phyloP scores from a whole-genome alignment of 768 basidiomycete genomes.

The Calvatia gigantea region DNA sequence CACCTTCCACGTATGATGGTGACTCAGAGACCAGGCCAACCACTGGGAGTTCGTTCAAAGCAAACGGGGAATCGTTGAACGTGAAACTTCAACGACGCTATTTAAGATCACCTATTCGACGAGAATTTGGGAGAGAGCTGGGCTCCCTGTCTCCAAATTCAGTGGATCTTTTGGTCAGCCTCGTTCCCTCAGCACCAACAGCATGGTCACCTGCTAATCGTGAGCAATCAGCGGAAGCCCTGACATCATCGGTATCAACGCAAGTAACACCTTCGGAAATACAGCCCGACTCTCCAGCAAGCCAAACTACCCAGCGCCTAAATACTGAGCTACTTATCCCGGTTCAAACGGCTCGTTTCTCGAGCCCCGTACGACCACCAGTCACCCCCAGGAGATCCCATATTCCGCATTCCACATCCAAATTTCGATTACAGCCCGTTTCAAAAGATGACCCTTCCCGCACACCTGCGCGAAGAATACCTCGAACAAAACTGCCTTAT shows the following conservation, averaged over 20 bases:
- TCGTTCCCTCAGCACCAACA: slow-evolving; percentile 19
- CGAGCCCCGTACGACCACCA: slow-evolving; percentile 21
- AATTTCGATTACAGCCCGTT: slow-evolving; percentile 25
- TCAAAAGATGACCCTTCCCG: slow-evolving; percentile 35
- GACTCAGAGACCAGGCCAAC: not conserved
- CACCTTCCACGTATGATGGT: not conserved
- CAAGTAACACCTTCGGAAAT: not conserved
- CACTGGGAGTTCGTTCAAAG: not conserved
- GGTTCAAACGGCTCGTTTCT: slow-evolving; percentile 21
- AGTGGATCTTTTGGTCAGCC: slow-evolving; percentile 22
- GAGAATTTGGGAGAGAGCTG: slow-evolving; percentile 32
- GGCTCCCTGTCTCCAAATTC: slow-evolving; percentile 63
- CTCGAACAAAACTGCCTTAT: too few relatives aligned
- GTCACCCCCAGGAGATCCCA: slow-evolving; percentile 14
- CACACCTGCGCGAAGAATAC: slow-evolving; percentile 66
- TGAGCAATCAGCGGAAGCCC: not conserved
- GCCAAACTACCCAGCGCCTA: slow-evolving; percentile 8
- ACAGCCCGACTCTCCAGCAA: not conserved
- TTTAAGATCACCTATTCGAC: slow-evolving; percentile 5
- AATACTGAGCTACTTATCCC: slow-evolving; percentile 19
- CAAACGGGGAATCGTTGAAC: not conserved
- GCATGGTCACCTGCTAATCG: not conserved
- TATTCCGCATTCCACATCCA: slow-evolving; percentile 20
- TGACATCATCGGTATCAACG: slow-evolving; percentile 13
- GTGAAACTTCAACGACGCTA: slow-evolving; percentile 1